These are phyloP conservation scores for Penstemon newberryi DNA, from an alignment of 257 asterid species.

Conservation along the genomic window DNA sequence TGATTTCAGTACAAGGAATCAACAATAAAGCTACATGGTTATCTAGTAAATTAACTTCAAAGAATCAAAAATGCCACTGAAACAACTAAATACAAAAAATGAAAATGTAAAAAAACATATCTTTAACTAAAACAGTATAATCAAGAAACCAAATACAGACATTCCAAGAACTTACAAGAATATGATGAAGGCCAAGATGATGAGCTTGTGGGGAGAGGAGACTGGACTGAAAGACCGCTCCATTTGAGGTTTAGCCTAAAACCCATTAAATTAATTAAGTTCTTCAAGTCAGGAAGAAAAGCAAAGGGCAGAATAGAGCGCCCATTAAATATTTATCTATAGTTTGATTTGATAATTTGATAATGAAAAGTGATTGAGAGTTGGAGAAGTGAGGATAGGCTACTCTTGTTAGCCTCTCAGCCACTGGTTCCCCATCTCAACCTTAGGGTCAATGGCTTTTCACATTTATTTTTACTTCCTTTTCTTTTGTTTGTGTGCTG, in stretches of 20 bases:
- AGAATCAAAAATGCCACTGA: background rate
- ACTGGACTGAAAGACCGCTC: constrained; percentile 62
- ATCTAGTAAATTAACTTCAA: too few relatives aligned
- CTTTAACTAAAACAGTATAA: background rate
- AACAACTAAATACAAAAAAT: background rate
- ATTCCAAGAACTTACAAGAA: constrained; percentile 42
- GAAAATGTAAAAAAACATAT: background rate
- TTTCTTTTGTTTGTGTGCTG: background rate
- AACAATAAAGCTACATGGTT: too few relatives aligned
- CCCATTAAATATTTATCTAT: constrained; percentile 27
- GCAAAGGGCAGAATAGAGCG: constrained; percentile 2
- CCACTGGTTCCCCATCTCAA: constrained; percentile 82
- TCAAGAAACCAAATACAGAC: background rate
- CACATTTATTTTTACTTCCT: constrained; percentile 23
- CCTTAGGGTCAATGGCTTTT: constrained; percentile 30
- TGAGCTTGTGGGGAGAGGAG: constrained; percentile 57
- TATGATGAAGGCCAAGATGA: constrained; percentile 56
- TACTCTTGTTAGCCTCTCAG: constrained; percentile 44
- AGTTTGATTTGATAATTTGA: background rate
- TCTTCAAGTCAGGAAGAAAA: constrained; percentile 24
- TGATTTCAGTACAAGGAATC: too few relatives aligned
- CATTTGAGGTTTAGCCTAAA: constrained; percentile 67
- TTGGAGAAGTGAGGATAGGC: constrained; percentile 30
- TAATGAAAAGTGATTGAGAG: constrained; percentile 9
- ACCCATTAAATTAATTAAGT: constrained; percentile 44